Evolutionary conservation across 129 eudicot species (phyloP).

Genomic region (Sambucus nigra): DNA sequence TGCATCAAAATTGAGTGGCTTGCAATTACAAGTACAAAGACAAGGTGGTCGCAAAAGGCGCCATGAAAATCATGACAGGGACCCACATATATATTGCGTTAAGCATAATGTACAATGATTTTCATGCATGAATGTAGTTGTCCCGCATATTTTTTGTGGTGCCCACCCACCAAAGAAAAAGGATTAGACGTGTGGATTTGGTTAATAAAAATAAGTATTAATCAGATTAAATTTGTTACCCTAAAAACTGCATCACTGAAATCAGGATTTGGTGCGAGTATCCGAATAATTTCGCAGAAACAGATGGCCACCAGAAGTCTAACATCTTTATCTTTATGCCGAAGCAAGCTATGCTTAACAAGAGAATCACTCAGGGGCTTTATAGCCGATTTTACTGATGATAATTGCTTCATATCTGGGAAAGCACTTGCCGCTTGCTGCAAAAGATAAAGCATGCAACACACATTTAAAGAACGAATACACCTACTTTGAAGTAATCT

Average conservation of each 20-base stretch:
- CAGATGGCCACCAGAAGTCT: slow-evolving; percentile 75
- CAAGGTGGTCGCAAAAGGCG: too few relatives aligned
- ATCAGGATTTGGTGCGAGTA: slow-evolving; percentile 80
- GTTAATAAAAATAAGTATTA: not conserved
- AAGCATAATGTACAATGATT: too few relatives aligned
- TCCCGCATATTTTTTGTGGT: too few relatives aligned
- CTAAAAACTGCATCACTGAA: slow-evolving; percentile 46
- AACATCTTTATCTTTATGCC: slow-evolving; percentile 77
- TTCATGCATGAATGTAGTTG: too few relatives aligned
- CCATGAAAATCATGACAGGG: not conserved
- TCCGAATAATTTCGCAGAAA: slow-evolving; percentile 75
- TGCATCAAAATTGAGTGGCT: slow-evolving; percentile 21
- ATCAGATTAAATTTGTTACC: slow-evolving; percentile 31
- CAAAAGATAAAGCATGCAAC: slow-evolving; percentile 10
- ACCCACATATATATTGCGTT: too few relatives aligned
- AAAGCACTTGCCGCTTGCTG: slow-evolving; percentile 75
- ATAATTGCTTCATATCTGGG: slow-evolving; percentile 49
- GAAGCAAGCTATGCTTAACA: slow-evolving; percentile 64
- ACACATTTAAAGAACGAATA: not conserved
- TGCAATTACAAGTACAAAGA: not conserved
- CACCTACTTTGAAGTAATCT: not conserved
- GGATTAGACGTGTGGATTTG: not conserved
- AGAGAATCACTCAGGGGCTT: slow-evolving; percentile 78
- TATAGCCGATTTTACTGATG: slow-evolving; percentile 35
- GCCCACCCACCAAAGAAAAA: too few relatives aligned